Conservation (phyloP, 345 rosid genomes). For the Salix suchowensis region DNA sequence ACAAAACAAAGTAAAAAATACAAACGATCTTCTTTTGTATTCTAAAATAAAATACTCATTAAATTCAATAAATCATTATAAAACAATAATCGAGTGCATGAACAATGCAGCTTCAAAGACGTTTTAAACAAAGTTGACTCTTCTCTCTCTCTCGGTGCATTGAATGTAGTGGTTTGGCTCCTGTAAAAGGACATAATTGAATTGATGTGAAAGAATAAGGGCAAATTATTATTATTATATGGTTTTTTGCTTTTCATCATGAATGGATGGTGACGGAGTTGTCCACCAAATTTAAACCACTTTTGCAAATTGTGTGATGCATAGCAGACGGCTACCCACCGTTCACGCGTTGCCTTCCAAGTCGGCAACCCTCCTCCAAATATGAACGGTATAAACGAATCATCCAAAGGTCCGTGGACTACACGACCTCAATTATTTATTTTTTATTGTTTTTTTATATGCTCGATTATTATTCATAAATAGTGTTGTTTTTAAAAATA, state of each 20-base stretch:
- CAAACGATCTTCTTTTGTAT: too few relatives aligned
- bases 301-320: neutral
- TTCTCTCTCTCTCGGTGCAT: neutral
- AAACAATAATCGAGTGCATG: too few relatives aligned
- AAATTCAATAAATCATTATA: too few relatives aligned
- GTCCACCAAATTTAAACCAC: neutral
- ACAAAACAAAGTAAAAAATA: too few relatives aligned
- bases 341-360: neutral
- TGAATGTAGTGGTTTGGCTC: neutral
- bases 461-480: too few relatives aligned
- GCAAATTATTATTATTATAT: neutral
- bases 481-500: too few relatives aligned
- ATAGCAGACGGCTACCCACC: neutral
- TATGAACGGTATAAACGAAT: neutral
- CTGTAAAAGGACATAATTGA: neutral
- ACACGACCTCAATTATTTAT: neutral
- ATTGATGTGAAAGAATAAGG: neutral
- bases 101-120: too few relatives aligned
- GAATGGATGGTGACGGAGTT: neutral
- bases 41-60: too few relatives aligned
- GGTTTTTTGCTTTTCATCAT: neutral
- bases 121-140: too few relatives aligned
- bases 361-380: neutral
- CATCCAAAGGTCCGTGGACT: neutral
- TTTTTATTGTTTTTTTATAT: neutral